phyloP scores from a whole-genome alignment of 2,329 filamentous ascomycete species.

The Alternaria novae-zelandiae region DNA sequence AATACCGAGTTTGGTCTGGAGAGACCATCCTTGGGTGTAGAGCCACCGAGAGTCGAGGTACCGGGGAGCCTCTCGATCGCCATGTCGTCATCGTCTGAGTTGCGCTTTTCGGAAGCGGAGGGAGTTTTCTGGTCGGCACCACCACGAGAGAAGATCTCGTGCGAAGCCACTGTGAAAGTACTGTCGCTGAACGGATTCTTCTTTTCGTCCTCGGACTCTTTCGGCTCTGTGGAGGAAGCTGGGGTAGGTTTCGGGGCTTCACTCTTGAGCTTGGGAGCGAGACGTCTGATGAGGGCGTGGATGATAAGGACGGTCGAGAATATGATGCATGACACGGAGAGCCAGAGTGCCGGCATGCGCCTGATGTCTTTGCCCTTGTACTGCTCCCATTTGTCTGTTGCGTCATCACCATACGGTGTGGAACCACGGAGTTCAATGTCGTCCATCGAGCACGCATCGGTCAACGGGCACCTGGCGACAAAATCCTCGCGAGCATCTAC shows the following conservation, averaged over 20 bases:
- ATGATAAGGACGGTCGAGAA: conserved; percentile 38
- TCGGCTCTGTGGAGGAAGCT: not conserved
- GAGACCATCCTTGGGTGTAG: conserved; percentile 21
- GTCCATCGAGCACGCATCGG: conserved; percentile 44
- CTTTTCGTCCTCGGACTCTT: not conserved
- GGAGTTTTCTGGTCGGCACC: not conserved
- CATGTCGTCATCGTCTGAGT: conserved; percentile 27
- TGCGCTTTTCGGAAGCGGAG: conserved; percentile 15
- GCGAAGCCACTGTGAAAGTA: conserved; percentile 1
- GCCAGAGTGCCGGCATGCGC: conserved; percentile 42
- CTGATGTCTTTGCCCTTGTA: conserved; percentile 24
- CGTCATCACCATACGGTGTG: conserved; percentile 28
- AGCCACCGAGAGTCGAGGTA: conserved; percentile 27
- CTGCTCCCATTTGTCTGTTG: conserved; percentile 42
- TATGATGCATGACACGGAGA: conserved; percentile 38
- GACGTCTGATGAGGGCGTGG: conserved; percentile 38
- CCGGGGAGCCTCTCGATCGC: conserved; percentile 27
- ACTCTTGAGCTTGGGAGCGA: conserved; percentile 13
- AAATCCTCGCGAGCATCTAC: conserved; percentile 10
- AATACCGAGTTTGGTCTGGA: conserved; percentile 29
- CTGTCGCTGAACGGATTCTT: conserved; percentile 10
- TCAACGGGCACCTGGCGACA: conserved; percentile 6
- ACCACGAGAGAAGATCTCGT: not conserved
- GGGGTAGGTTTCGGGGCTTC: not conserved
- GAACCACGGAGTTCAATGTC: conserved; percentile 45